Evolutionary conservation across 495 filamentous ascomycete genomes (phyloP).

Genomic region (Neurospora discreta): DNA sequence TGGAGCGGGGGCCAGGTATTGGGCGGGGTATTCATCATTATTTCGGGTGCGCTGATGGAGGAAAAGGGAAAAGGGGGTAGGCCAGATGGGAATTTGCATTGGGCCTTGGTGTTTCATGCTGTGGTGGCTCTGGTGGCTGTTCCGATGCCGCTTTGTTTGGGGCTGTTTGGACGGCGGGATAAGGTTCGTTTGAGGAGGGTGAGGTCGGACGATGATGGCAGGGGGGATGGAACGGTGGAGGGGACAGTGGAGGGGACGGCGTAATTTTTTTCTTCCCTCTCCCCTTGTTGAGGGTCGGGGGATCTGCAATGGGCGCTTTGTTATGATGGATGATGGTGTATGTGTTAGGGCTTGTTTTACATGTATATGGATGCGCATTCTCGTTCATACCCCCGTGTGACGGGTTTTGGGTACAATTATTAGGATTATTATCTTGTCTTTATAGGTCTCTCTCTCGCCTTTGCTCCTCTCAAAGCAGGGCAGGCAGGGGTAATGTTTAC

Average conservation of each 20-base stretch:
- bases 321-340: conserved; percentile 1
- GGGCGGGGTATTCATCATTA: conserved; percentile 72
- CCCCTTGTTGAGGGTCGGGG: not conserved
- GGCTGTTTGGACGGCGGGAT: conserved; percentile 47
- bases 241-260: not conserved
- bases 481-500: not conserved
- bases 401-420: not conserved
- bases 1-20: conserved; percentile 76
- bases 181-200: conserved; percentile 46
- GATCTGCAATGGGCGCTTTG: not conserved
- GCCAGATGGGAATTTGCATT: conserved; percentile 60
- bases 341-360: not conserved
- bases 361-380: not conserved
- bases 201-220: conserved; percentile 24
- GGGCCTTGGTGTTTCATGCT: conserved; percentile 67
- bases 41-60: conserved; percentile 68
- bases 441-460: not conserved
- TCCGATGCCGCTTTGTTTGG: conserved; percentile 56
- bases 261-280: not conserved
- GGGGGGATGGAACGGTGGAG: not conserved
- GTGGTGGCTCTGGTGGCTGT: conserved; percentile 54
- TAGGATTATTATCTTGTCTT: not conserved
- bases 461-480: not conserved
- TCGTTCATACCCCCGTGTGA: not conserved
- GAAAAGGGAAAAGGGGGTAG: conserved; percentile 41